Base-by-base conservation (phyloP, 2,329 filamentous ascomycete genomes). In the Botrytis fabae region DNA sequence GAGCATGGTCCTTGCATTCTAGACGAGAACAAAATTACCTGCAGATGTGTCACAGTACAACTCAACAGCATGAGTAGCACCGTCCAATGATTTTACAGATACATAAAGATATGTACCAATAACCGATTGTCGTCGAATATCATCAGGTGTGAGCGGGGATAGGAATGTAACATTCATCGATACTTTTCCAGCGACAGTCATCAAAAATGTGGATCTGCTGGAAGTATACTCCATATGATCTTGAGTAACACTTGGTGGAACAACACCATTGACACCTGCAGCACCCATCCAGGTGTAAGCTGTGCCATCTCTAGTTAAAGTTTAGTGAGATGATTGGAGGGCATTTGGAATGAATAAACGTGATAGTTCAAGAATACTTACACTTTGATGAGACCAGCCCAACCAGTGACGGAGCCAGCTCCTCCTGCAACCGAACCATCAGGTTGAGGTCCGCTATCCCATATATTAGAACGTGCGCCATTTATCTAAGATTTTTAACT, bases 21-120 rank as follows among this genome's bases (percentile, higher is more conserved):
- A 40, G 32, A 18, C 42, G 5, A 51, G 22, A 62, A 22, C 2
- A 62, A 62, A 80, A 86, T 79, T 81, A 91, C 89, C 90, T 71
- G 88, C 90, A 69, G 91, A 90, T 63, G 93, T 89, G 78, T 94
- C 92, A 32, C 90, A 86, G 79, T 95, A 94, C 9, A 94, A 78
- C 79, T 93, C 87, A 3, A 94, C 90, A 61, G 87, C 82, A 80
- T 94, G 92, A 0, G 83, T 78, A 4, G 80, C 80, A 20, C 89
- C 90, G 80, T 94, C 92, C 4, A 88, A 78, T 0, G 91, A 91
- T 46, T 81, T 82, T 16, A 92, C 88, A 12, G 86, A 86, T 38
- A 93, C 87, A 40, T 91, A 83, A 71, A 94, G 83, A 81, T 94
- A 94, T 1, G 91, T 91, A 74, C 92, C 92, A 42, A 90, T 85